Base-by-base conservation (phyloP, 2,329 filamentous ascomycete species). In the Ophiocordyceps australis region DNA sequence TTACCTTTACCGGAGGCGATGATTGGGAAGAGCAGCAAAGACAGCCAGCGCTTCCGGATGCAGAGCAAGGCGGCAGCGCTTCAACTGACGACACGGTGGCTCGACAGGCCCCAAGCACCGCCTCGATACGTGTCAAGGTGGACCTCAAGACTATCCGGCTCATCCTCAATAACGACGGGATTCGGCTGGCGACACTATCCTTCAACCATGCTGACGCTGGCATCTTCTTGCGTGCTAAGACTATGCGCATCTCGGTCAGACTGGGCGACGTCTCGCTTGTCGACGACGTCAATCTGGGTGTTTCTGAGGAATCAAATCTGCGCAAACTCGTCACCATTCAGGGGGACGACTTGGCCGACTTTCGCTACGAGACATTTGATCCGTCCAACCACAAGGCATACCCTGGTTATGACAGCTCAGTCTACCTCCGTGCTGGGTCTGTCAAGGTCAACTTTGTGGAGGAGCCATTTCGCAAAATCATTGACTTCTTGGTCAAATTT, bases 401-500 rank as follows among this genome's bases (percentile, higher is more conserved):
- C 40, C 91, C 89, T 5, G 91, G 89, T 9, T 93, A 95, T 42
- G 86, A 95, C 44, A 89, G 81, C 10, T 86, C 85, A 2, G 73
- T 98, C 17, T 91, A 73, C 42, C 59, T 99, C 9, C 74, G 86
- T 19, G 86, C 89, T 12, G 89, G 89, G 2, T 98, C 89, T 0
- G 76, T 98, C 47, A 95, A 92, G 53, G 63, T 98, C 45, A 95
- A 94, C 46, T 98, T 99, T 46, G 56, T 95, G 4, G 86, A 94
- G 33, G 91, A 98, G 47, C 89, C 89, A 0, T 94, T 95, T 59
- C 73, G 89, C 27, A 95, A 95, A 53, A 95, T 99, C 35, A 81
- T 98, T 50, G 81, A 91, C 37, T 99, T 98, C 49, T 61, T 92
- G 22, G 83, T 99, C 47, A 98, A 98, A 42, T 99, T 99, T 47